A percentile compares a stretch with the other conserved stretches of the same genome.
Conservation (phyloP, 73 alveolate species). For the Symbiodinium natans region DNA sequence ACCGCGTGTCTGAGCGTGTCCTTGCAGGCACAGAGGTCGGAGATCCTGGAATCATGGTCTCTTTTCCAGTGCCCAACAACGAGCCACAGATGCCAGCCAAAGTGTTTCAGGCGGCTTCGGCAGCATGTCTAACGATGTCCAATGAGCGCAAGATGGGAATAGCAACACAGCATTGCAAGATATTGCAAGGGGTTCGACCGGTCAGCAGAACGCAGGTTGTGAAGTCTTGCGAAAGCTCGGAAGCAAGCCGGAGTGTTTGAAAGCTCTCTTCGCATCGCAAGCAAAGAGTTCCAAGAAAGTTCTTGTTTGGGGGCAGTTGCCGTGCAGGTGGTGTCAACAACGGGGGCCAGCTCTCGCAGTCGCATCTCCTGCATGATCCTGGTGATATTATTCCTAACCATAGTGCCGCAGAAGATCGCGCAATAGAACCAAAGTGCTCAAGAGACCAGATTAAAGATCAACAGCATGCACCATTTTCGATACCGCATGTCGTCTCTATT, state of each 20-base stretch:
- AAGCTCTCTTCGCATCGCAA: background rate
- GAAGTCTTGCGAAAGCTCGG: too few species aligned
- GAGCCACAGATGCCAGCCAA: constrained; percentile 88
- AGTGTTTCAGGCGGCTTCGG: constrained; percentile 35
- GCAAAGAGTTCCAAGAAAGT: background rate
- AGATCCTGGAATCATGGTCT: background rate
- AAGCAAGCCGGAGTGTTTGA: background rate
- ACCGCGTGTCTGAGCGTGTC: background rate
- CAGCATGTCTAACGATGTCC: too few species aligned
- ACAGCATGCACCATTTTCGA: too few species aligned
- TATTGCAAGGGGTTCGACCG: too few species aligned
- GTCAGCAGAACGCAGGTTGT: too few species aligned
- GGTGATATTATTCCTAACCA: background rate
- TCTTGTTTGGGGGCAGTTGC: too few species aligned
- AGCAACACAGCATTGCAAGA: too few species aligned
- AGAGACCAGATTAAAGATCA: too few species aligned
- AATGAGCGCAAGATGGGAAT: too few species aligned
- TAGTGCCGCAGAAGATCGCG: background rate
- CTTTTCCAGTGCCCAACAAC: constrained; percentile 55
- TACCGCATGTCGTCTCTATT: too few species aligned
- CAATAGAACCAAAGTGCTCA: too few species aligned
- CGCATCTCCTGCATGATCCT: background rate
- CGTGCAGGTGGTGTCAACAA: background rate
- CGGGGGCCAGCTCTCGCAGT: background rate
- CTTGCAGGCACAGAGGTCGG: background rate